phyloP scores from a whole-genome alignment of 441 rosid genomes.

The Francoa sonchifolia region DNA sequence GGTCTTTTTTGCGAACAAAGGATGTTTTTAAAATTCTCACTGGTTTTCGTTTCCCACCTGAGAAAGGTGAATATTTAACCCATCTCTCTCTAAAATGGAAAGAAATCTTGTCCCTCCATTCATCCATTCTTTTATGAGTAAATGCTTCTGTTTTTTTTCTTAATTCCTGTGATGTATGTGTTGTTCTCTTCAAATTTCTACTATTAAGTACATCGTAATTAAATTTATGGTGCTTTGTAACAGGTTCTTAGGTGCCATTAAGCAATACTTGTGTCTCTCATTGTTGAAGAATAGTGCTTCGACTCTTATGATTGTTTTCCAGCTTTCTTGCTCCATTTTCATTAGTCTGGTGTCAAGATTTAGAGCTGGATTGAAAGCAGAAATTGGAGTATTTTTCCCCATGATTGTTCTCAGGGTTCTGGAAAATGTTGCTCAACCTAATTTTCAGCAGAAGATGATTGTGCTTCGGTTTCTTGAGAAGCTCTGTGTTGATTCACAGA shows the following conservation, averaged over 20 bases:
- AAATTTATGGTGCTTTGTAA: too few relatives aligned
- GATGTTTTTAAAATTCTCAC: too few relatives aligned
- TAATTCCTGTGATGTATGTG: too few relatives aligned
- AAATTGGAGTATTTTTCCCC: conserved; percentile 97
- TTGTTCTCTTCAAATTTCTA: too few relatives aligned
- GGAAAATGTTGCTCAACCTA: conserved; percentile 96
- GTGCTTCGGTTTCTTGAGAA: conserved; percentile 95
- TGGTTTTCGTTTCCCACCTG: too few relatives aligned
- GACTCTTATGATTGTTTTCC: conserved; percentile 86
- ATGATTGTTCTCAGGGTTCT: conserved; percentile 92
- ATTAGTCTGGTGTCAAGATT: conserved; percentile 93
- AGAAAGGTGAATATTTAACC: too few relatives aligned
- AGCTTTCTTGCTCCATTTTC: conserved; percentile 96
- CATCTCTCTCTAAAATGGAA: too few relatives aligned
- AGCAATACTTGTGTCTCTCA: conserved; percentile 86
- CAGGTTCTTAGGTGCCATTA: conserved; percentile 96
- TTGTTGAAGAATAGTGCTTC: conserved; percentile 93
- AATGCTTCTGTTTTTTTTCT: too few relatives aligned
- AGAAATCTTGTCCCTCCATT: too few relatives aligned
- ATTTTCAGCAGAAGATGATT: conserved; percentile 95
- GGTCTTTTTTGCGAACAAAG: too few relatives aligned
- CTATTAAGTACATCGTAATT: too few relatives aligned
- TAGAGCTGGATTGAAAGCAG: conserved; percentile 95
- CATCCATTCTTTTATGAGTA: too few relatives aligned
- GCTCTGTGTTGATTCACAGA: conserved; percentile 93